These are phyloP conservation scores for Tillandsia fasciculata DNA, from an alignment of 176 grass and related monocot genomes.

Conservation along the genomic window DNA sequence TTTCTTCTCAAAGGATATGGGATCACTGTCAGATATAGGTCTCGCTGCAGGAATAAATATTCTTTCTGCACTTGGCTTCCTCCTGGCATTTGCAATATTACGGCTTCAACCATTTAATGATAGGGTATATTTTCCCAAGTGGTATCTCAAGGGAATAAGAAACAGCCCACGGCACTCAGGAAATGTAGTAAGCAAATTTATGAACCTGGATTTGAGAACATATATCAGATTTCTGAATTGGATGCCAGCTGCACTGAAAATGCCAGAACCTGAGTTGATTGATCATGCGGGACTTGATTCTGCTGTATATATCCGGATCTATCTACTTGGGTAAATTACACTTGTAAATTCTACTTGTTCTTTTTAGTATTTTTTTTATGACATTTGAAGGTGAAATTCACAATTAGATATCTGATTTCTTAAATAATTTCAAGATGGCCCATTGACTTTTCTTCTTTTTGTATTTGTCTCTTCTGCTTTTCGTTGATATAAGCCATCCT, in stretches of 20 bases:
- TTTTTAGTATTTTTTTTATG: constrained; percentile 7
- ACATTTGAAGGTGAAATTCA: background rate
- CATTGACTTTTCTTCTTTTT: too few relatives aligned
- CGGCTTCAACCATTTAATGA: constrained; percentile 85
- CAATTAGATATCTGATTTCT: background rate
- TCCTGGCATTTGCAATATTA: constrained; percentile 69
- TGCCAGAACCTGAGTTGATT: constrained; percentile 84
- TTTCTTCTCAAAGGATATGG: constrained; percentile 34
- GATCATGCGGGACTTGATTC: constrained; percentile 82
- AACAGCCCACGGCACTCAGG: constrained; percentile 52
- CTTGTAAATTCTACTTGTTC: background rate
- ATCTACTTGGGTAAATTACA: constrained; percentile 70
- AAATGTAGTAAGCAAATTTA: constrained; percentile 53
- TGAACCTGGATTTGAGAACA: constrained; percentile 66
- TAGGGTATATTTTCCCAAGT: constrained; percentile 89
- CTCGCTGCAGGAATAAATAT: constrained; percentile 72
- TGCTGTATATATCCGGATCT: constrained; percentile 76
- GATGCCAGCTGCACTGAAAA: constrained; percentile 89
- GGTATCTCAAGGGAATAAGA: constrained; percentile 86
- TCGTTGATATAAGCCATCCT: constrained; percentile 4
- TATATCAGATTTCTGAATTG: constrained; percentile 87
- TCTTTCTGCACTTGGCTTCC: constrained; percentile 61
- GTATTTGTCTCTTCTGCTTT: background rate
- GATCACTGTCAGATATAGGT: constrained; percentile 56
- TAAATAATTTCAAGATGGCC: too few relatives aligned